These are phyloP conservation scores for Platanthera zijinensis DNA, from an alignment of 106 monocot species.

Conservation along the genomic window DNA sequence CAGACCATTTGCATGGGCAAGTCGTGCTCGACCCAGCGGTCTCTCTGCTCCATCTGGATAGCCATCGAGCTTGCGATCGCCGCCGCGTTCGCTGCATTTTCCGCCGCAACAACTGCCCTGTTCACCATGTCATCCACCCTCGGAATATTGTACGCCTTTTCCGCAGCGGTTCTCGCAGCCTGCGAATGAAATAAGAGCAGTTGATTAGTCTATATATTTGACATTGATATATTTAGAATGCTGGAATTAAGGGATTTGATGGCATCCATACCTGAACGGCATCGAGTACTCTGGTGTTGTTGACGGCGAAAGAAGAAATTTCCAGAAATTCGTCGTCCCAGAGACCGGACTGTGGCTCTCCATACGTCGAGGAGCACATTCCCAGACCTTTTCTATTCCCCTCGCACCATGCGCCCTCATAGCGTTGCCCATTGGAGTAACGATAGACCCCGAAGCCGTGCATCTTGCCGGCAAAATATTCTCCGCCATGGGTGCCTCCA, in stretches of 20 bases:
- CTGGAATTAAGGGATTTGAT: neutral
- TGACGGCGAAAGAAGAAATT: constrained; percentile 44
- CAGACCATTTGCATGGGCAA: constrained; percentile 28
- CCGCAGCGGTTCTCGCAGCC: constrained; percentile 62
- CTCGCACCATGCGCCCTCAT: constrained; percentile 76
- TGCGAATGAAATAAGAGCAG: neutral
- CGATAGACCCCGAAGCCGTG: constrained; percentile 64
- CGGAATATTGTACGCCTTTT: constrained; percentile 36
- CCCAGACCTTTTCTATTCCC: constrained; percentile 63
- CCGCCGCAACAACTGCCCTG: constrained; percentile 50
- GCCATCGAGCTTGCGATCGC: constrained; percentile 49
- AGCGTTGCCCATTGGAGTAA: constrained; percentile 61
- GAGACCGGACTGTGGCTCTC: constrained; percentile 53
- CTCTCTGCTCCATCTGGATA: constrained; percentile 33
- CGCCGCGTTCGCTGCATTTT: constrained; percentile 61
- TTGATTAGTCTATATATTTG: neutral
- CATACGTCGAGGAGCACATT: constrained; percentile 61
- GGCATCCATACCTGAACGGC: constrained; percentile 35
- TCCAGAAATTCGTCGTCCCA: constrained; percentile 58
- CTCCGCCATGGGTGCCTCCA: constrained; percentile 67
- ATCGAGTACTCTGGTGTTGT: constrained; percentile 64
- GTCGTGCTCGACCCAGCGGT: constrained; percentile 11
- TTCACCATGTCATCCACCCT: constrained; percentile 68
- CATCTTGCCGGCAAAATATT: constrained; percentile 80
- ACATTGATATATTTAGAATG: neutral